Base-by-base conservation (phyloP, 192 early-diverging fungal genomes). In the Chytriomyces confervae region DNA sequence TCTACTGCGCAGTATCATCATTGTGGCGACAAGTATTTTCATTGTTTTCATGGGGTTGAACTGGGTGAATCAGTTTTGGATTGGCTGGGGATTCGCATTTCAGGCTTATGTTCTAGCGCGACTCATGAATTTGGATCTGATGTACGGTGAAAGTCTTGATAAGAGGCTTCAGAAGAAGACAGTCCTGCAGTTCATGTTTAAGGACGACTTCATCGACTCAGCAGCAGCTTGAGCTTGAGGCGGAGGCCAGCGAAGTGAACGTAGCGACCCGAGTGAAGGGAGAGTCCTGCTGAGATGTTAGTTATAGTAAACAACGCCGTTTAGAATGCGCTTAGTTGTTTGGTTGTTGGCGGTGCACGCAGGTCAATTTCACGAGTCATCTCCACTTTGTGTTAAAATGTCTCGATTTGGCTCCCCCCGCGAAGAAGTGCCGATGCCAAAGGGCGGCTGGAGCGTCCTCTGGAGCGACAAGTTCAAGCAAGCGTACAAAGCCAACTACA, bases 401-500 rank as follows among this genome's bases (percentile, higher is more conserved):
- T 36, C 36, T 36, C 36, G 36, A 36, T 36, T 36, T 36, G 36
- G 36, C 36, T 36, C 36, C 4, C 36, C 36, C 36, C 53, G 53
- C 53, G 53, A 57, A 20, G 53, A 57, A n/a, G 16, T 57, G 53
- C 53, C 53, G 53, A 57, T 57, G 13, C 53, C 53, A 57, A 57
- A 57, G 36, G 36, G 36, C 20, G 53, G 53, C 16, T 68, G 66
- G 66, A 46, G 47, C 43, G 66, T 68, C 7, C 66, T 43, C 29
- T 68, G 66, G 66, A 18, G 11, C 7, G 29, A 27, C 23, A 20
- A 36, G 66, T 43, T 68, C 66, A 27, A 68, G 44, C 13, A 20
- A 13, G 23, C 29, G 7, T 43, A 68, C 45, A 43, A 20, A 23
- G 44, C 47, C 2, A 72, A 72, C 51, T 43, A 72, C 69, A n/a